Conservation (phyloP, 2,329 filamentous ascomycete species). For the Exophiala mesophila region DNA sequence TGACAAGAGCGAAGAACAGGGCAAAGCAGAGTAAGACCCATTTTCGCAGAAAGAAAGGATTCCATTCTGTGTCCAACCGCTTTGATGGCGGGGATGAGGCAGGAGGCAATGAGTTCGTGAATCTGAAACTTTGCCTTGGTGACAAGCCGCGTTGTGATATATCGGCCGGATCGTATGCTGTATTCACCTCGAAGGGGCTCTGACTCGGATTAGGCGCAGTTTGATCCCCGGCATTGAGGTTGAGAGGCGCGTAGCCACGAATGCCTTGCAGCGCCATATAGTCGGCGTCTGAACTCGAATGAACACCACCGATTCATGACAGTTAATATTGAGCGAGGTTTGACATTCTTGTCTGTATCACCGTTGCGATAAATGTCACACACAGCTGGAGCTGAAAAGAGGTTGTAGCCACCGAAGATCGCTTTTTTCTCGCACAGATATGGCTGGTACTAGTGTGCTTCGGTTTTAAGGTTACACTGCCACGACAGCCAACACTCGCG, state of each 20-base stretch:
- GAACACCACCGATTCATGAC: too few relatives aligned
- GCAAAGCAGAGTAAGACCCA: slow-evolving; percentile 19
- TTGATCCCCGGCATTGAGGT: neutral
- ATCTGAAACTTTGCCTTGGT: neutral
- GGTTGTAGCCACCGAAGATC: too few relatives aligned
- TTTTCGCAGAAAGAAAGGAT: slow-evolving; percentile 15
- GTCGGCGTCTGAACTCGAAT: too few relatives aligned
- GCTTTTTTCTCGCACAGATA: too few relatives aligned
- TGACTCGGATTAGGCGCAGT: neutral
- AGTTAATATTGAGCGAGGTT: too few relatives aligned
- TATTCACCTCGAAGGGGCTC: neutral
- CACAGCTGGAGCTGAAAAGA: too few relatives aligned
- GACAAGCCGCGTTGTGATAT: neutral
- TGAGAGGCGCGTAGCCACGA: neutral
- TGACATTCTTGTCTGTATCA: too few relatives aligned
- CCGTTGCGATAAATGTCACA: too few relatives aligned
- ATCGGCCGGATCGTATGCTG: neutral
- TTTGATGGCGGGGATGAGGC: neutral
- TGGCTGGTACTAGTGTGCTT: too few relatives aligned
- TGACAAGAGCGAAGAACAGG: slow-evolving; percentile 13
- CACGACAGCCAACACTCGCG: too few relatives aligned
- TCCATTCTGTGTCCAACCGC: slow-evolving; percentile 10
- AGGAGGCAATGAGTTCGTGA: neutral
- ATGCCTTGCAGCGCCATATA: neutral
- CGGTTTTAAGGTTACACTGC: too few relatives aligned